Base-by-base conservation (phyloP, 2,329 filamentous ascomycete species). In the Neoarthrinium moseri region DNA sequence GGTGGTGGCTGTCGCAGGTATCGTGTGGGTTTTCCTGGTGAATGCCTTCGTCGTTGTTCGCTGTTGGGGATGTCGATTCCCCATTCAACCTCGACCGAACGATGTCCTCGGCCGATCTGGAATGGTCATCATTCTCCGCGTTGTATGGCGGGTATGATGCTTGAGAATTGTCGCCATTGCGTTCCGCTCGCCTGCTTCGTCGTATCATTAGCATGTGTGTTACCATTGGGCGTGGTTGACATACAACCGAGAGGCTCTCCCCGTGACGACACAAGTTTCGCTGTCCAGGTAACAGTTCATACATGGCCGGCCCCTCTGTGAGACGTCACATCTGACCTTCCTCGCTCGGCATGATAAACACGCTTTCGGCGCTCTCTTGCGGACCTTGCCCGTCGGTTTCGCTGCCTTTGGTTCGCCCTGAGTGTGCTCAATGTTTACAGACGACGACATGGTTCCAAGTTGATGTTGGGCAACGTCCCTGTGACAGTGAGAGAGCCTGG, bases 261-360 rank as follows among this genome's bases (percentile, higher is more conserved):
- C 65, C 7, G 65, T 70, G 46, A 70, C 62, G 42, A 74, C 57
- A 51, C 69, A 69, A 0, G 63, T 65, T 52, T 76, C 72, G 47
- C 69, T 72, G 51, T 77, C 73, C 45, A 75, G 69, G 36, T 73
- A 73, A 55, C 73, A 78, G 46, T 77, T 77, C 63, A 75, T 77
- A 59, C 71, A 78, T 6, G 74, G 75, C 24, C 67, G 62, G 4
- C 72, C 73, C 47, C 69, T 64, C 51, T 73, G 73, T 32, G 68
- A 73, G 13, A 77, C 73, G 54, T 75, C 73, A 47, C 74, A 77
- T 22, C 74, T 64, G 22, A 77, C 73, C 55, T 77, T 77, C 21
- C 74, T 63, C n/a, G 73, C 67, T 13, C 74, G 65, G 53, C 73
- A 77, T n/a, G 71, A 73, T 8, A 75, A 61, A 41, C 74, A 77